Conservation (phyloP, 1,284 basidiomycete genomes). For the Ganoderma lingzhi region DNA sequence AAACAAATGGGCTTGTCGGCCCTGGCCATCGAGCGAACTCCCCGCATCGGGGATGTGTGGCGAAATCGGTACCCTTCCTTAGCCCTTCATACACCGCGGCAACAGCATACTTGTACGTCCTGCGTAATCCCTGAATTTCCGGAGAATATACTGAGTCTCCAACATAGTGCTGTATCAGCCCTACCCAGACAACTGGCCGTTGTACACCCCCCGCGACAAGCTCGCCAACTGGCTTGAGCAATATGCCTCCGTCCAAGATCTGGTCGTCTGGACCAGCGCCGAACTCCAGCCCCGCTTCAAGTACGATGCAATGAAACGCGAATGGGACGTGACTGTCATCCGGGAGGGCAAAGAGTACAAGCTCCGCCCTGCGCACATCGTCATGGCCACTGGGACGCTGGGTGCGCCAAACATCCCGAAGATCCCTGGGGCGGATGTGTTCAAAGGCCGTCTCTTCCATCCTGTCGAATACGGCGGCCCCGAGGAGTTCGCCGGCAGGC, state of each 20-base stretch:
- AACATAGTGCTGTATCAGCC: conserved; percentile 46
- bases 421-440: conserved; percentile 48
- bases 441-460: conserved; percentile 52
- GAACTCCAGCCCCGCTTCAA: conserved; percentile 45
- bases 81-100: conserved; percentile 53
- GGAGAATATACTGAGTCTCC: neutral
- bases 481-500: conserved; percentile 51
- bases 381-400: conserved; percentile 67
- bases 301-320: conserved; percentile 48
- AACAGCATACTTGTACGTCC: conserved; percentile 44
- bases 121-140: neutral
- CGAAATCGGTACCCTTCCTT: conserved; percentile 58
- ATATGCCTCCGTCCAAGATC: conserved; percentile 67
- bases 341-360: conserved; percentile 48
- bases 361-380: conserved; percentile 60
- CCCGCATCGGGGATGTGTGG: conserved; percentile 63
- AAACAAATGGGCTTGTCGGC: conserved; percentile 57
- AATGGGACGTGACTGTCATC: conserved; percentile 60
- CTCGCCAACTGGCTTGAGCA: conserved; percentile 71
- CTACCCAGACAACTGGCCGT: conserved; percentile 43
- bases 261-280: conserved; percentile 70
- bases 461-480: conserved; percentile 50
- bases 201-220: conserved; percentile 43
- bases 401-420: conserved; percentile 54
- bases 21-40: conserved; percentile 56